Percentiles rank a stretch among this genome's conserved stretches.
Evolutionary conservation across 768 basidiomycete species (phyloP).

Genomic region (Amanita pallidorosea): DNA sequence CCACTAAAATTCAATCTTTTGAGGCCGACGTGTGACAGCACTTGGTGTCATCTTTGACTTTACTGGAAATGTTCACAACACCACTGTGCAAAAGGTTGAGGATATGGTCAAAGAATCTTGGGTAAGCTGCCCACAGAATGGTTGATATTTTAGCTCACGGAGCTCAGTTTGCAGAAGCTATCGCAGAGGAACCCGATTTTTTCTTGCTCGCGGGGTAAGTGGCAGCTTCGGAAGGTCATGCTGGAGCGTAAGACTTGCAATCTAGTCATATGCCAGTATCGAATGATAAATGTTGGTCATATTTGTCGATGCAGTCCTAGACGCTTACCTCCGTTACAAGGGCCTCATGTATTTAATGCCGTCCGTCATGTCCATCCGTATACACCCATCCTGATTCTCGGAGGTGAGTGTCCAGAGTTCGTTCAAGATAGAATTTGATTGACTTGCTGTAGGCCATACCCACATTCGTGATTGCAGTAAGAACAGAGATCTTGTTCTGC

Average conservation of each 20-base stretch:
- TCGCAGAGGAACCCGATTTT: constrained; percentile 71
- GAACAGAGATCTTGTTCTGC: constrained; percentile 12
- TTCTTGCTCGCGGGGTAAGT: constrained; percentile 64
- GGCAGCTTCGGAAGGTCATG: neutral
- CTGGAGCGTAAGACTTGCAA: neutral
- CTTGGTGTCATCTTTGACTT: constrained; percentile 77
- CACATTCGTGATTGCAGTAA: constrained; percentile 74
- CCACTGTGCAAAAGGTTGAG: constrained; percentile 62
- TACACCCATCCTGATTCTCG: constrained; percentile 80
- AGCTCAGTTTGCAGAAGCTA: constrained; percentile 62
- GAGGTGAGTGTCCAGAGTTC: constrained; percentile 29
- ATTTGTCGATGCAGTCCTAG: neutral
- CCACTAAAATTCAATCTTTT: neutral
- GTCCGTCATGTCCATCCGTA: constrained; percentile 60
- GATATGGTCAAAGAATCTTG: constrained; percentile 75
- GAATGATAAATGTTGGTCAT: constrained; percentile 45
- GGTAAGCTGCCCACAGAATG: constrained; percentile 25
- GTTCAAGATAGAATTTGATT: neutral
- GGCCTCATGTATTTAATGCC: constrained; percentile 63
- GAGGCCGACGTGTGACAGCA: constrained; percentile 65
- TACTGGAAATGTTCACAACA: constrained; percentile 56
- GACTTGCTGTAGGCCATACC: constrained; percentile 38
- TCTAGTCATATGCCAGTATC: constrained; percentile 76
- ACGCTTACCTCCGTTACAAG: constrained; percentile 20
- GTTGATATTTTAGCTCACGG: neutral